Conservation (phyloP, 345 rosid species). For the Brassica juncea region DNA sequence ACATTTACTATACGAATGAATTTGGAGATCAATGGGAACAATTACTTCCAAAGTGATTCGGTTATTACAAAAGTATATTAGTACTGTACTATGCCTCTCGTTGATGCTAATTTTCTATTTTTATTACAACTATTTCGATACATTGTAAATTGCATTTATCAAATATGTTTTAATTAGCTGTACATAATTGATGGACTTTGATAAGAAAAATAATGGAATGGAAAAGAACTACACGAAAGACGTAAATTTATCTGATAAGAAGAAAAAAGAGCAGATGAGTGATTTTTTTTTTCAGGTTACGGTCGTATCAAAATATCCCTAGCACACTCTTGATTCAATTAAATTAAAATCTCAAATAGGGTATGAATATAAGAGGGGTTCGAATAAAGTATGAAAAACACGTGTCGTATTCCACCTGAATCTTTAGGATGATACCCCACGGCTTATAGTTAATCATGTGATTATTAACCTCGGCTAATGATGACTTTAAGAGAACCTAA, state of each 20-base stretch:
- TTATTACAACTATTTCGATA: not conserved
- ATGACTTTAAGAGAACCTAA: not conserved
- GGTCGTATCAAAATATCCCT: not conserved
- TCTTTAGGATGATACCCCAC: not conserved
- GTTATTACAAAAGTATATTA: not conserved
- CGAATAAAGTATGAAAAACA: not conserved
- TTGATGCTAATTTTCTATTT: not conserved
- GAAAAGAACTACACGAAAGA: not conserved
- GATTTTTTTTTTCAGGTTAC: not conserved
- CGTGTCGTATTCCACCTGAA: not conserved
- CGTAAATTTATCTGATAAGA: not conserved
- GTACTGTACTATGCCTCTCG: not conserved
- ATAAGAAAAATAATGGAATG: not conserved
- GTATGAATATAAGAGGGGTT: not conserved
- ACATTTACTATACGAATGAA: not conserved
- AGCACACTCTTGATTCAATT: not conserved
- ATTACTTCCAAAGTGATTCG: not conserved
- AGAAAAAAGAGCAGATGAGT: not conserved
- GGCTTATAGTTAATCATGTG: not conserved
- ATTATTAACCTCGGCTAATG: not conserved
- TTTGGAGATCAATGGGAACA: slow-evolving; percentile 6
- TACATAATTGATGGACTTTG: not conserved
- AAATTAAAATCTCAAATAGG: not conserved
- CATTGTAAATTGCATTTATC: not conserved
- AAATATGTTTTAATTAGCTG: not conserved